Evolutionary conservation across 352 stramenopile species (phyloP), one percentile per base, ranked within the genome.

Genomic region (Globisporangium spinosum): DNA sequence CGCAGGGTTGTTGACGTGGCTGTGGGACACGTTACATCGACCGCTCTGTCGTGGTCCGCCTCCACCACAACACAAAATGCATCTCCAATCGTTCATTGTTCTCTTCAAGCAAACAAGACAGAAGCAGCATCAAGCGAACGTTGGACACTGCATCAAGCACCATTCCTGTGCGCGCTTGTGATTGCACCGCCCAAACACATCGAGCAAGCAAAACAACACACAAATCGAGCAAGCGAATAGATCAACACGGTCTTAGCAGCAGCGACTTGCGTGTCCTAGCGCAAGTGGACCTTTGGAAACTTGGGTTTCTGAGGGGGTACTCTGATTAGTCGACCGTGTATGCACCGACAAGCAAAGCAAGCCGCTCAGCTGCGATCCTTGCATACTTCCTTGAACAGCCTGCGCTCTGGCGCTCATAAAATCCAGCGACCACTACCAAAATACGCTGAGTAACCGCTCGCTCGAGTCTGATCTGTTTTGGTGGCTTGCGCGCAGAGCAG

Each of bases 211-310:
- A 45, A 45, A 29, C 3, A 17, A 7, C 5, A 3, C 5, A 3
- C 51, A 58, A 58, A 25, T 54, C 49, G 9, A 57, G 22, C 53
- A 58, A 58, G 53, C 25, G 53, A 58, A 58, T 58, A 58, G 53
- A 13, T 58, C 53, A 58, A 29, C 23, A 29, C 13, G 0, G 23
- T 32, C 8, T 35, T 9, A 35, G 32, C 53, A 8, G 20, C 17
- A 51, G 43, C 43, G 43, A 51, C 43, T 51, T 51, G 43, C 43
- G 43, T 51, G 5, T 17, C 40, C 13, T 17, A 3, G 43, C 17
- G 43, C 43, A 22, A 51, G 17, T 35, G 17, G 43, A 8, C 5
- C 40, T 34, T 34, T 20, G 23, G 9, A 15, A 29, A 17, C 51
- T 34, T 35, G 53, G 9, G 13, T 22, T 5, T 35, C 53, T 13